Conservation (phyloP, 306 rosid genomes). For the Notholithocarpus densiflorus region DNA sequence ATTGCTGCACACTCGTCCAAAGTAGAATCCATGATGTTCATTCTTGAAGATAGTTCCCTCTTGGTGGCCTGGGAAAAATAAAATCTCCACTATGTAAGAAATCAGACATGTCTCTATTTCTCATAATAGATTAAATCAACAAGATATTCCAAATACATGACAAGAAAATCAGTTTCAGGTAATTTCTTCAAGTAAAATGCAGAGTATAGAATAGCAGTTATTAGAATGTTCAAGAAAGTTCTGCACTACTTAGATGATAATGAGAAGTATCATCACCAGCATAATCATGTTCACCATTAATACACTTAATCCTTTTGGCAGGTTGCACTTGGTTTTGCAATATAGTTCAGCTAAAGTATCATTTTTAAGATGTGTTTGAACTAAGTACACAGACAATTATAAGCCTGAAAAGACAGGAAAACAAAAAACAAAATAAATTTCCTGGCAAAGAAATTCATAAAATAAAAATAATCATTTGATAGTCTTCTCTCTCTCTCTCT, state of each 20-base stretch:
- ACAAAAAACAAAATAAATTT: background rate
- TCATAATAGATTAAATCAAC: slow-evolving; percentile 1
- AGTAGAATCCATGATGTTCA: slow-evolving; percentile 50
- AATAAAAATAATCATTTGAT: background rate
- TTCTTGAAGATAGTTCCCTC: slow-evolving; percentile 55
- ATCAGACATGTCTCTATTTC: slow-evolving; percentile 3
- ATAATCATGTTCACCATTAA: background rate
- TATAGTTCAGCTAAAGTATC: background rate
- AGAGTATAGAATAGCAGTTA: background rate
- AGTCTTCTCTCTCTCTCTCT: background rate
- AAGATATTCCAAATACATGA: background rate
- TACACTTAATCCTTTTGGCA: background rate
- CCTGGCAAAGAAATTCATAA: background rate
- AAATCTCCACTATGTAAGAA: slow-evolving; percentile 15
- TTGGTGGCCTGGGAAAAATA: slow-evolving; percentile 56
- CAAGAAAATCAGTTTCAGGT: slow-evolving; percentile 1
- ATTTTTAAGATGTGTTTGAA: background rate
- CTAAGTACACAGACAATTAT: background rate
- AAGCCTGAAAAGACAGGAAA: background rate
- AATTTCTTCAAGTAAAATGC: slow-evolving; percentile 11
- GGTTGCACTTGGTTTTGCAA: background rate
- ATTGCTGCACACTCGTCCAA: slow-evolving; percentile 55
- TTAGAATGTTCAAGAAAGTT: background rate
- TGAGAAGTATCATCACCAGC: background rate
- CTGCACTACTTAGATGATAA: background rate